These are phyloP conservation scores for Senna siamea DNA, from an alignment of 306 rosid species.

Conservation along the genomic window DNA sequence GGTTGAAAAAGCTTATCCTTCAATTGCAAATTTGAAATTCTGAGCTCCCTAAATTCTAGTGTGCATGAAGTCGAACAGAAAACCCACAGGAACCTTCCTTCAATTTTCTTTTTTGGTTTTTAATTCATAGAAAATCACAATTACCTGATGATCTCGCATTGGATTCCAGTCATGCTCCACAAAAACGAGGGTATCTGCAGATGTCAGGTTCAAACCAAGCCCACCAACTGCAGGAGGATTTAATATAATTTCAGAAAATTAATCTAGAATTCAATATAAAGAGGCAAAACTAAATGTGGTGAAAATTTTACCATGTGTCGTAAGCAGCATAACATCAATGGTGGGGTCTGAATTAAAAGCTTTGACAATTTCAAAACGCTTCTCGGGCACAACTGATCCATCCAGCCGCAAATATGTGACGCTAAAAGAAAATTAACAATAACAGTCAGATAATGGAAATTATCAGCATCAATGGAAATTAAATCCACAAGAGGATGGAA, in stretches of 20 bases:
- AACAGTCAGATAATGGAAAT: too few relatives aligned
- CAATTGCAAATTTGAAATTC: slow-evolving; percentile 10
- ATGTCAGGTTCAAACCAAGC: slow-evolving; percentile 95
- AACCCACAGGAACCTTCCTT: too few relatives aligned
- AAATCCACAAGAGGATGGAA: too few relatives aligned
- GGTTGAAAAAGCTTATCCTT: slow-evolving; percentile 5
- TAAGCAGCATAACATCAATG: slow-evolving; percentile 86
- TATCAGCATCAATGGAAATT: too few relatives aligned
- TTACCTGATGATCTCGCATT: slow-evolving; percentile 97
- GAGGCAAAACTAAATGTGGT: neutral
- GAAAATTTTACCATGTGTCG: slow-evolving; percentile 78
- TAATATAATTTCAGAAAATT: slow-evolving; percentile 24
- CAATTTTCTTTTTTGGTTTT: too few relatives aligned
- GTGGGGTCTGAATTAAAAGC: slow-evolving; percentile 98
- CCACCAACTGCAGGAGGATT: slow-evolving; percentile 79
- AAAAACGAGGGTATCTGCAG: slow-evolving; percentile 93
- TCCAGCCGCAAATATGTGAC: slow-evolving; percentile 91
- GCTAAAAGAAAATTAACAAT: slow-evolving; percentile 38
- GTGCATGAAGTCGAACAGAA: slow-evolving; percentile 1
- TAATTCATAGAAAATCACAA: slow-evolving; percentile 7
- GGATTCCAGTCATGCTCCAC: slow-evolving; percentile 99
- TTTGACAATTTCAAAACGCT: slow-evolving; percentile 90
- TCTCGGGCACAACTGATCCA: slow-evolving; percentile 88
- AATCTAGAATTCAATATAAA: neutral
- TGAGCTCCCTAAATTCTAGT: slow-evolving; percentile 14